A percentile compares a stretch with the other conserved stretches of the same genome.
These are phyloP conservation scores for Leccinum pseudoinsigne DNA, from an alignment of 1,284 basidiomycete genomes.

Conservation along the genomic window DNA sequence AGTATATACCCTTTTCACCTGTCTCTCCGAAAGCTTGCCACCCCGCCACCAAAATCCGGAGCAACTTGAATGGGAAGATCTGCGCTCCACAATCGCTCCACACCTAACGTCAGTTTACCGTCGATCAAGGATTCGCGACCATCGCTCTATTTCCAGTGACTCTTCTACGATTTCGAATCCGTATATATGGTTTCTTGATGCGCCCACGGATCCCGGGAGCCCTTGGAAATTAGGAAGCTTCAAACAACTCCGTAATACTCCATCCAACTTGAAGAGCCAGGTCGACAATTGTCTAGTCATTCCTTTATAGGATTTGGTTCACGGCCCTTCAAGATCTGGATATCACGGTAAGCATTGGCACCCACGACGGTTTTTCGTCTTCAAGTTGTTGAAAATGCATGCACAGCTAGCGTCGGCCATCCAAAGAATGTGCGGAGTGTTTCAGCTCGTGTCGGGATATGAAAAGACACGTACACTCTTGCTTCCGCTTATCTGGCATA, in stretches of 20 bases:
- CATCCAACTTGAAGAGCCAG: not conserved
- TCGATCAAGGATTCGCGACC: conserved; percentile 18
- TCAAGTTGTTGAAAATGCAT: not conserved
- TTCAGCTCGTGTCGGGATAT: conserved; percentile 15
- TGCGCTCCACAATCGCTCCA: not conserved
- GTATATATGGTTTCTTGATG: conserved; percentile 5
- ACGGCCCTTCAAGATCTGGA: not conserved
- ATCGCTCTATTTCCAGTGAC: not conserved
- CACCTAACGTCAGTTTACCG: conserved; percentile 7
- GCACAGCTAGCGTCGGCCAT: not conserved
- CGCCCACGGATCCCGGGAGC: not conserved
- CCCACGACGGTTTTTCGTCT: not conserved
- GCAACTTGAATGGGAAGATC: conserved; percentile 6
- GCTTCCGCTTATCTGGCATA: conserved; percentile 5
- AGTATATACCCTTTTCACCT: not conserved
- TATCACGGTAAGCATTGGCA: not conserved
- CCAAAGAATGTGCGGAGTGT: conserved; percentile 9
- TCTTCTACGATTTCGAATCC: not conserved
- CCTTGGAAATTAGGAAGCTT: not conserved
- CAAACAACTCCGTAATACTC: not conserved
- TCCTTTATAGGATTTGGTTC: not conserved
- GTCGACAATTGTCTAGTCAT: not conserved
- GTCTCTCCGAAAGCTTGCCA: not conserved
- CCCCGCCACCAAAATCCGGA: not conserved
- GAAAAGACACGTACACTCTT: conserved; percentile 7